Base-by-base conservation (phyloP, 805 yeast genomes). In the Cyberlindnera misumaiensis region DNA sequence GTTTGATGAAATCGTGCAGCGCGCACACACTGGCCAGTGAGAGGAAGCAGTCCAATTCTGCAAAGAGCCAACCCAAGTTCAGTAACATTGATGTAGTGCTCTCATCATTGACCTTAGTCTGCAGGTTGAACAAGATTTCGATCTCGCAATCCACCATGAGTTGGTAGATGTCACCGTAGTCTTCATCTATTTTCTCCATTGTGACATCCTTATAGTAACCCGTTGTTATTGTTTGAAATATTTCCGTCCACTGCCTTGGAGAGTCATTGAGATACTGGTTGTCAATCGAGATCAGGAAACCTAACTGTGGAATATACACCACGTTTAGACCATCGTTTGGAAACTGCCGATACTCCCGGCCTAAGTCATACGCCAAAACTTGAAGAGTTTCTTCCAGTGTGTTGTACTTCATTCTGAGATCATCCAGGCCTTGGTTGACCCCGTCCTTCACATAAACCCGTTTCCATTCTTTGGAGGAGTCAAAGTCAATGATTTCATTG, bases 241-340 rank as follows among this genome's bases (percentile, higher is more conserved):
- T 50, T 40, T 62, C 63, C 5, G 50, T 49, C 70, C 73, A 67
- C 5, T 35, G 37, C 3, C 43, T 26, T 5, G 46, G 44, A 1
- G 39, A 31, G 0, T 35, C 30, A 6, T 31, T 13, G 5, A 35
- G 24, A 2, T 40, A 11, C 3, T 31, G 12, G 2, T 32, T 17
- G 13, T 54, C 56, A 2, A 61, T 35, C 0, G 64, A 56, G 1
- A 66, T 49, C 30, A 70, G 44, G 36, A 60, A 70, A 0, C 75
- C 75, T 16, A 70, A 42, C 32, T 70, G 73, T 3, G 75, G 75
- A 18, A 69, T 63, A 44, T 69, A 70, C 0, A 64, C 61, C 1
- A 63, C 63, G 38, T 64, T 66, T 1, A 62, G 27, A 2, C 46
- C n/a, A 5, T 48, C 48, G 2, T 44, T 40, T 2, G 40, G 35